Evolutionary conservation across 441 rosid genomes (phyloP).

Genomic region (Adansonia grandidieri): DNA sequence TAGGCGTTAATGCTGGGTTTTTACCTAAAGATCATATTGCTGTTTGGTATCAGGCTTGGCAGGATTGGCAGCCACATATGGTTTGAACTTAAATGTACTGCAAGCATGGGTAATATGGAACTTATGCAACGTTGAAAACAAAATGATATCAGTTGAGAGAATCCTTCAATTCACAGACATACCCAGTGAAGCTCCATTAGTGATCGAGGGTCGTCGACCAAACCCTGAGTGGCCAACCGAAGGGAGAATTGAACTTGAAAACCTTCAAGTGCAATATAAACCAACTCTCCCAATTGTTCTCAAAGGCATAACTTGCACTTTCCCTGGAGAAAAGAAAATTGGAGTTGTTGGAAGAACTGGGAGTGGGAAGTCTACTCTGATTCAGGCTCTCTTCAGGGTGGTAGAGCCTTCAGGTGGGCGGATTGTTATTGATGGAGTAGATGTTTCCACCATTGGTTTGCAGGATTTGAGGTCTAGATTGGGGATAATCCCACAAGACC

Average conservation of each 20-base stretch:
- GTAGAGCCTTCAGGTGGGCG: slow-evolving; percentile 58
- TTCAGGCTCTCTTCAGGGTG: slow-evolving; percentile 63
- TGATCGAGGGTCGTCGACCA: slow-evolving; percentile 44
- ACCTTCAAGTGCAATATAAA: slow-evolving; percentile 52
- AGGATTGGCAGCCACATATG: slow-evolving; percentile 56
- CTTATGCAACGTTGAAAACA: slow-evolving; percentile 67
- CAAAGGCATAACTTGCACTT: slow-evolving; percentile 56
- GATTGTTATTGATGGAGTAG: slow-evolving; percentile 59
- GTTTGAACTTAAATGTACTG: slow-evolving; percentile 58
- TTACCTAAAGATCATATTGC: neutral
- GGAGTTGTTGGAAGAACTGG: slow-evolving; percentile 76
- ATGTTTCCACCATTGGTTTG: slow-evolving; percentile 68
- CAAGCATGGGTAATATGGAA: slow-evolving; percentile 77
- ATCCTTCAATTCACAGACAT: slow-evolving; percentile 54
- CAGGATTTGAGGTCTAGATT: slow-evolving; percentile 84
- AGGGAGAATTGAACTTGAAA: slow-evolving; percentile 48
- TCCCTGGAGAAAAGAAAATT: slow-evolving; percentile 58
- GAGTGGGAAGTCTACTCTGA: slow-evolving; percentile 74
- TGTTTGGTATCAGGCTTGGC: slow-evolving; percentile 50
- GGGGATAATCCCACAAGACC: slow-evolving; percentile 91
- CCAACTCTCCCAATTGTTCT: slow-evolving; percentile 58
- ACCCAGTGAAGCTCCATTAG: slow-evolving; percentile 52
- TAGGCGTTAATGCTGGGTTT: too few relatives aligned
- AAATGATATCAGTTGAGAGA: slow-evolving; percentile 72
- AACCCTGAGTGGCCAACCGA: slow-evolving; percentile 52